Percentiles rank a stretch among this genome's conserved stretches.
Conservation (phyloP, 306 rosid species). For the Acacia melanoxylon region DNA sequence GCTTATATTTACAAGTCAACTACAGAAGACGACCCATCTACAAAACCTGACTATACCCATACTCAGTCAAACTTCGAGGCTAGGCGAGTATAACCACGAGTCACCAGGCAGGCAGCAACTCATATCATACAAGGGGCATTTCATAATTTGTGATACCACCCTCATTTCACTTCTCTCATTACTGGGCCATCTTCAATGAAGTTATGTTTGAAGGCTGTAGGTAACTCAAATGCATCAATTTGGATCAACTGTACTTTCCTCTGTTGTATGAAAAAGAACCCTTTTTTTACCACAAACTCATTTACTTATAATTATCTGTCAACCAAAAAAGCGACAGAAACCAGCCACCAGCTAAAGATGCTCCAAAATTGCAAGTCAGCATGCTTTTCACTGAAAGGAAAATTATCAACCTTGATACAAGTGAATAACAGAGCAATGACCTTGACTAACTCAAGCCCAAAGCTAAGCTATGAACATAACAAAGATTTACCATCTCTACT, state of each 20-base stretch:
- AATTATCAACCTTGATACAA: slow-evolving; percentile 38
- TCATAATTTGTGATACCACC: slow-evolving; percentile 24
- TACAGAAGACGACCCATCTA: slow-evolving; percentile 30
- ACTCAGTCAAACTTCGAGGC: slow-evolving; percentile 35
- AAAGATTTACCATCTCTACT: background rate
- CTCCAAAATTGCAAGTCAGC: slow-evolving; percentile 49
- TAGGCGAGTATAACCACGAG: slow-evolving; percentile 32
- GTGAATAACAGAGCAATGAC: slow-evolving; percentile 16
- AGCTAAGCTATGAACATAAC: slow-evolving; percentile 4
- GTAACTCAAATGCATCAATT: slow-evolving; percentile 39
- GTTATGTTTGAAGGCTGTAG: slow-evolving; percentile 37
- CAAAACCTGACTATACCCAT: slow-evolving; percentile 35
- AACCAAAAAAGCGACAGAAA: slow-evolving; percentile 49
- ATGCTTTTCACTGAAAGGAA: slow-evolving; percentile 52
- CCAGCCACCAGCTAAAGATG: slow-evolving; percentile 50
- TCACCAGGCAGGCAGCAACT: slow-evolving; percentile 38
- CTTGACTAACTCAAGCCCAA: slow-evolving; percentile 14
- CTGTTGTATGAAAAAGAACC: slow-evolving; percentile 38
- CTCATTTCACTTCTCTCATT: slow-evolving; percentile 25
- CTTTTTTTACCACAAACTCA: slow-evolving; percentile 37
- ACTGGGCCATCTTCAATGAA: slow-evolving; percentile 37
- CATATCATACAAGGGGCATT: slow-evolving; percentile 24
- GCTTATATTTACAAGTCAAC: slow-evolving; percentile 48
- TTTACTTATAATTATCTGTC: slow-evolving; percentile 48
- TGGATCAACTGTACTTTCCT: slow-evolving; percentile 28